Base-by-base conservation (phyloP, 2,329 filamentous ascomycete species). In the Apiospora saccharicola region DNA sequence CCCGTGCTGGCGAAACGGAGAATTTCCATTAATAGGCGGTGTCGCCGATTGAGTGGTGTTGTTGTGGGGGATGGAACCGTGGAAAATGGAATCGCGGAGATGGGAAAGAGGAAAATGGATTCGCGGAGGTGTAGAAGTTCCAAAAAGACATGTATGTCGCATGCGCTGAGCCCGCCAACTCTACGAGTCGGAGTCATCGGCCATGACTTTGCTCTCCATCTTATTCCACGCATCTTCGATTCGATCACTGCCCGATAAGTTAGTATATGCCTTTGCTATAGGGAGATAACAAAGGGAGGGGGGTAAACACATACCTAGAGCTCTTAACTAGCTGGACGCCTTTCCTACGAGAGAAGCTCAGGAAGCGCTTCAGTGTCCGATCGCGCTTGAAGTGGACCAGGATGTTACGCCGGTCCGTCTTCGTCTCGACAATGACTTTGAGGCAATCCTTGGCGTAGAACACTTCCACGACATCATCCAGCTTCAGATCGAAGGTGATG, bases 331-430 rank as follows among this genome's bases (percentile, higher is more conserved):
- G 73, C 57, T 76, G 80, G 8, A 89, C 77, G 0, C 82, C 82
- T 78, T 83, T 85, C 74, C 82, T 82, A 72, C 81, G 80, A 51
- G 85, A 82, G 72, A 89, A 88, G 26, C 77, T 76, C 67, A 90
- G 77, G 74, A 90, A 88, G 2, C 88, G 82, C 72, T 82, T 81
- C 81, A 89, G 87, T 6, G 88, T 89, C 26, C 86, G 82, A 75
- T 85, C 82, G 7, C 88, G 79, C 78, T 88, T 87, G 75, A 90
- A 90, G 71, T 83, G 79, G 8, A 85, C 86, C 74, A 90, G 81
- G 3, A 90, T 77, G 61, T 87, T 82, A 3, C 86, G 86, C 7
- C 85, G 79, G 13, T 80, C 79, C 61, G 81, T 77, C 14, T 81
- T 81, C 73, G 76, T 77, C 22, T 85, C 84, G 24, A 89, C 80